phyloP scores from a whole-genome alignment of 2,329 filamentous ascomycete genomes.

The Aspergillus proliferans region DNA sequence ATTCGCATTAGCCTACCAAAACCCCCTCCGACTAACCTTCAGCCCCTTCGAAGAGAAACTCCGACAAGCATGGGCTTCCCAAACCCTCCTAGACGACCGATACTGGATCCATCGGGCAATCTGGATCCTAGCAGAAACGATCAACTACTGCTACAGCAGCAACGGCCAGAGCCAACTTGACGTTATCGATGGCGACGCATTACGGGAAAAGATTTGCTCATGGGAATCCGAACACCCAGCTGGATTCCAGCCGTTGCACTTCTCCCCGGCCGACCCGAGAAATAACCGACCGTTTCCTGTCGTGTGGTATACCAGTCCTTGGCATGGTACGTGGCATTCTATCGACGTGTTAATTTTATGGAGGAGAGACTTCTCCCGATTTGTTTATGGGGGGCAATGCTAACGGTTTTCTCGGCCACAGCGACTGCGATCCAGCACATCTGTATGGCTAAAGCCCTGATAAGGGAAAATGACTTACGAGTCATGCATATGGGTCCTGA shows the following conservation, averaged over 20 bases:
- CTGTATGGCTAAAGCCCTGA: conserved; percentile 27
- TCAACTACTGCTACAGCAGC: conserved; percentile 28
- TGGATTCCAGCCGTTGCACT: conserved; percentile 25
- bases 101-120: conserved; percentile 29
- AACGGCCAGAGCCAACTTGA: conserved; percentile 11
- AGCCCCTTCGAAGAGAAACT: conserved; percentile 27
- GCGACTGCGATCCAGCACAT: conserved; percentile 29
- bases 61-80: conserved; percentile 21
- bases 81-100: conserved; percentile 19
- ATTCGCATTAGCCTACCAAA: conserved; percentile 26
- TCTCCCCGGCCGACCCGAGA: conserved; percentile 19
- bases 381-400: background rate
- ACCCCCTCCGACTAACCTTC: conserved; percentile 25
- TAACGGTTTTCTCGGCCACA: conserved; percentile 4
- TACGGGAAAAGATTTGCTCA: conserved; percentile 20
- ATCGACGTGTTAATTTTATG: background rate
- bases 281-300: conserved; percentile 27
- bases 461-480: conserved; percentile 20
- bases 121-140: conserved; percentile 28
- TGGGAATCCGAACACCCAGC: conserved; percentile 25
- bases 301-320: conserved; percentile 26
- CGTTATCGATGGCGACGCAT: conserved; percentile 9
- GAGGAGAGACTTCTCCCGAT: background rate
- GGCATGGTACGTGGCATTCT: conserved; percentile 20
- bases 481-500: conserved; percentile 3